phyloP scores from a whole-genome alignment of 306 rosid genomes.

The Lathyrus tuberosus region DNA sequence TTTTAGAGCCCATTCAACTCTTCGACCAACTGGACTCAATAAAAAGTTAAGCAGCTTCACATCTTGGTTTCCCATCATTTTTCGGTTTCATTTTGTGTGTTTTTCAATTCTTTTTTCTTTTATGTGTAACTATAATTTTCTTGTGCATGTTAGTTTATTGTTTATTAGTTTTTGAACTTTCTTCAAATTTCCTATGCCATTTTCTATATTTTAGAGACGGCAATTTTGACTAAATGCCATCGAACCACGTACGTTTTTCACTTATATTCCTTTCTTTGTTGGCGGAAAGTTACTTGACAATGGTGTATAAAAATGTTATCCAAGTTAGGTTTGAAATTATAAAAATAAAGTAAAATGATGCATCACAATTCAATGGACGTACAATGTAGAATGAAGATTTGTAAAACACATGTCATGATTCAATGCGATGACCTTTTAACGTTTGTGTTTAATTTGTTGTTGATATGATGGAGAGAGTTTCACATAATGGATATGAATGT shows the following conservation, averaged over 20 bases:
- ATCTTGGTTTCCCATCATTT: constrained; percentile 35
- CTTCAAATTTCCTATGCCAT: neutral
- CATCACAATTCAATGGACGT: too few species aligned
- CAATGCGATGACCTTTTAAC: too few species aligned
- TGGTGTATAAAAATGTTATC: neutral
- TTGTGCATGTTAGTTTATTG: neutral
- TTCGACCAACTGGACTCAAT: constrained; percentile 39
- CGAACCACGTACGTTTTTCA: neutral
- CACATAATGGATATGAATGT: too few species aligned
- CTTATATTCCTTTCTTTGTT: neutral
- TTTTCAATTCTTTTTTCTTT: neutral
- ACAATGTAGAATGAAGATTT: too few species aligned
- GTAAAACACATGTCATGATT: too few species aligned
- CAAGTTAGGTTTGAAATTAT: neutral
- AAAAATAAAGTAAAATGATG: neutral
- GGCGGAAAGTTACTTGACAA: neutral
- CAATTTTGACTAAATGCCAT: constrained; percentile 26
- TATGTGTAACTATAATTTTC: neutral
- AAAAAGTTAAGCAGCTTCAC: constrained; percentile 39
- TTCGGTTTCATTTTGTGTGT: neutral
- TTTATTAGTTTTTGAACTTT: neutral
- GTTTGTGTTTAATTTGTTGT: too few species aligned
- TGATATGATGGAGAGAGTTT: too few species aligned
- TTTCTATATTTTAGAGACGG: constrained; percentile 6
- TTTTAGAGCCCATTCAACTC: constrained; percentile 46